Base-by-base conservation (phyloP, 805 yeast species). In the Spathaspora sp. region DNA sequence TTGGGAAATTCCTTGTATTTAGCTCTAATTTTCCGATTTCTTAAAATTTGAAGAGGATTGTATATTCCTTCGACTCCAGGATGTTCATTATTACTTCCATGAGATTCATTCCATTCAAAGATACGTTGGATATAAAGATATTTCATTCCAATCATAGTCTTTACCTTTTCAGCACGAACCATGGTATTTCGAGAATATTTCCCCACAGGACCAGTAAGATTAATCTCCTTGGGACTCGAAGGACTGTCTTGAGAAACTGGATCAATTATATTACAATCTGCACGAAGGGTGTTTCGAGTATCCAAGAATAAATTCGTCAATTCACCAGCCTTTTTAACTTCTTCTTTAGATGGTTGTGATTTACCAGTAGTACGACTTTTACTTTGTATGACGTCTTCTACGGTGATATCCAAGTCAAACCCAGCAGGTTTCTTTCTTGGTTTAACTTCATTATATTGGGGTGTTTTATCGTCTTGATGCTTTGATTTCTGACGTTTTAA, bases 1-100 rank as follows among this genome's bases (percentile, higher is more conserved):
- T 76, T 73, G 2, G 81, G 77, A 35, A 71, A 69, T 51, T 79
- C 81, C 48, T 75, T 76, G 58, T 79, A 70, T 58, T 78, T 78
- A 52, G 77, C 76, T 49, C 88, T 66, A 3, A 85, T 62, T 57
- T 75, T 75, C 52, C 96, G 75, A 66, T 89, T 86, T 51, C 97
- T 70, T 26, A 90, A 81, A n/a, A 85, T 78, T 66, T 89, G 96
- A 44, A 90, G 69, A 3, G 97, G 97, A 62, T 90, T 90, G 70
- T 85, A 90, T 2, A 80, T 78, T 2, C 86, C 88, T 51, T 84
- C 89, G 2, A 86, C 78, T 1, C 80, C 81, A 1, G 74, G 77
- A 55, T 78, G 77, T 29, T 46, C 51, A 16, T 48, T 49, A 0
- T 62, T 60, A 2, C 52, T 54, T 16, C 54, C 51, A 14, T 60